Percentiles rank a stretch among this genome's conserved stretches.
These are phyloP conservation scores for Leptomonas seymouri DNA, from an alignment of 208 protist species.

Conservation along the genomic window DNA sequence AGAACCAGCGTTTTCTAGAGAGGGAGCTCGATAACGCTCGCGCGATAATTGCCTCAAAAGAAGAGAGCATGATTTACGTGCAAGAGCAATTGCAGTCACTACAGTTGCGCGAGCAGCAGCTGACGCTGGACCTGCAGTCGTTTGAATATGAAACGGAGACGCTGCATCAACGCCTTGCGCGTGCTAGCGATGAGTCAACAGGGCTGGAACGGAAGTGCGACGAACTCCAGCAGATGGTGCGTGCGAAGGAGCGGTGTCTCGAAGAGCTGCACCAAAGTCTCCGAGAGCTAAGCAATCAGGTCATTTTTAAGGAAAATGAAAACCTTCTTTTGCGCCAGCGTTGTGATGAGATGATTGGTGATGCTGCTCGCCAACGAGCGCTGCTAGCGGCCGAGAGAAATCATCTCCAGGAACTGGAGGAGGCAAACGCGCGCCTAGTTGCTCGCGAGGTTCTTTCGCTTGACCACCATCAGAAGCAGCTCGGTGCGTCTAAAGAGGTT, in stretches of 20 bases:
- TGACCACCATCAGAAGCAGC: not conserved
- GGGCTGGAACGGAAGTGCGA: constrained; percentile 49
- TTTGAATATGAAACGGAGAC: constrained; percentile 84
- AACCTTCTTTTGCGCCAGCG: constrained; percentile 64
- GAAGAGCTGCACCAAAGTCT: constrained; percentile 84
- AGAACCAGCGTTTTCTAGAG: constrained; percentile 64
- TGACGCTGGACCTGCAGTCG: constrained; percentile 76
- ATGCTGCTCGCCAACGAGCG: constrained; percentile 47
- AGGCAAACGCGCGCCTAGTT: constrained; percentile 74
- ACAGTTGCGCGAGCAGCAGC: constrained; percentile 79
- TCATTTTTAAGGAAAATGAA: constrained; percentile 83
- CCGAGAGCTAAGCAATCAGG: constrained; percentile 80
- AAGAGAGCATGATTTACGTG: constrained; percentile 71
- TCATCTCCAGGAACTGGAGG: constrained; percentile 54
- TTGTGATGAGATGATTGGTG: constrained; percentile 59
- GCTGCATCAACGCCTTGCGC: constrained; percentile 67
- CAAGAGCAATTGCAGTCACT: constrained; percentile 76
- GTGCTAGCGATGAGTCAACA: constrained; percentile 40
- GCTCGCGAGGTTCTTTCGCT: constrained; percentile 58
- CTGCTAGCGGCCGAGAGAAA: constrained; percentile 38
- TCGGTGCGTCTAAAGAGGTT: not conserved
- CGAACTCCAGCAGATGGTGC: constrained; percentile 57
- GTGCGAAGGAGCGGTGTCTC: constrained; percentile 55
- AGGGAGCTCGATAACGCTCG: constrained; percentile 71
- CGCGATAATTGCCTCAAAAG: constrained; percentile 68